Evolutionary conservation across 2,329 filamentous ascomycete species (phyloP).

Genomic region (Alternaria tenuissima): DNA sequence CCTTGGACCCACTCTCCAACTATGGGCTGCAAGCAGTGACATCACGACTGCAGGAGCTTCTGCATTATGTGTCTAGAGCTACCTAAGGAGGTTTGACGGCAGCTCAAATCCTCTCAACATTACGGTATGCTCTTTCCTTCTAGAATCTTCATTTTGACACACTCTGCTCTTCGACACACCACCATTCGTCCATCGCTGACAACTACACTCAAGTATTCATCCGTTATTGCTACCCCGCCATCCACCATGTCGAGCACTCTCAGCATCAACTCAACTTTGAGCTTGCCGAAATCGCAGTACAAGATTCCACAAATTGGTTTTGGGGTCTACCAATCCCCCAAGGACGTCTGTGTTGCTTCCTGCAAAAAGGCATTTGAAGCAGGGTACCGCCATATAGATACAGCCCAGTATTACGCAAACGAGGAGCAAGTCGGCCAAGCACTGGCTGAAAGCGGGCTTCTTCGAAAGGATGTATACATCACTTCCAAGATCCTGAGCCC

Average conservation of each 20-base stretch:
- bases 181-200: conserved; percentile 11
- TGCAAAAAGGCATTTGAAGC: conserved; percentile 65
- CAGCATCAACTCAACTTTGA: conserved; percentile 58
- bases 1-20: conserved; percentile 9
- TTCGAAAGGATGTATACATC: conserved; percentile 69
- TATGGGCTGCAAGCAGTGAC: conserved; percentile 21
- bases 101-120: background rate
- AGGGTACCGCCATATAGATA: conserved; percentile 72
- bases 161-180: conserved; percentile 2
- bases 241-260: conserved; percentile 36
- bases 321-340: conserved; percentile 71
- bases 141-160: conserved; percentile 8
- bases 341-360: conserved; percentile 64
- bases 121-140: conserved; percentile 20
- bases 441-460: conserved; percentile 63
- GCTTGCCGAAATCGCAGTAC: conserved; percentile 60
- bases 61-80: conserved; percentile 10
- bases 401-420: conserved; percentile 75
- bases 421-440: conserved; percentile 72
- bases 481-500: conserved; percentile 73
- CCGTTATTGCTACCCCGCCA: conserved; percentile 16
- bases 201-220: conserved; percentile 11
- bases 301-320: conserved; percentile 74
- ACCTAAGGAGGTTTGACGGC: background rate
- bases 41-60: conserved; percentile 25